Evolutionary conservation across 2,329 filamentous ascomycete species (phyloP).

Genomic region (Ciborinia camelliae): DNA sequence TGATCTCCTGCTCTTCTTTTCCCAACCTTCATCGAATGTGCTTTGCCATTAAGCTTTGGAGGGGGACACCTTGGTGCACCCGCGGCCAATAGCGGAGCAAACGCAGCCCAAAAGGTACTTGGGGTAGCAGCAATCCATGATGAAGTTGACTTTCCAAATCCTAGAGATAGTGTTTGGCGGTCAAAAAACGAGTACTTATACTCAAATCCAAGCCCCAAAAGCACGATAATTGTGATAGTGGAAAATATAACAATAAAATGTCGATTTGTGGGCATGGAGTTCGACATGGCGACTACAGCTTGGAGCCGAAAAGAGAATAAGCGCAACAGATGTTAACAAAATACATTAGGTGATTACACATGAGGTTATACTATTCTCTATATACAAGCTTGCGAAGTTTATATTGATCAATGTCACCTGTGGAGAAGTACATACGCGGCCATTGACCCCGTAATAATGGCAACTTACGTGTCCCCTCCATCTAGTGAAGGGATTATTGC

Average conservation of each 20-base stretch:
- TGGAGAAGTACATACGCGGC: conserved; percentile 4
- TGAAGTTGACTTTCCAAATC: not conserved
- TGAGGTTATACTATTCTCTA: not conserved
- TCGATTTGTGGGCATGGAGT: not conserved
- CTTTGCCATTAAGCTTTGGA: conserved; percentile 20
- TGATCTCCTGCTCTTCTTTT: not conserved
- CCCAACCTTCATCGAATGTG: not conserved
- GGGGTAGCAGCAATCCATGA: conserved; percentile 7
- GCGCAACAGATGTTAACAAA: not conserved
- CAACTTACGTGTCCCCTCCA: not conserved
- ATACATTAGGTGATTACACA: not conserved
- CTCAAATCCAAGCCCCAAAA: conserved; percentile 8
- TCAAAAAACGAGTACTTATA: conserved; percentile 2
- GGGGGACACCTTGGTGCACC: conserved; percentile 23
- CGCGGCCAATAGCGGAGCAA: conserved; percentile 24
- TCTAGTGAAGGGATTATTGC: not conserved
- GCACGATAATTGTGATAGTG: not conserved
- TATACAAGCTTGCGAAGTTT: not conserved
- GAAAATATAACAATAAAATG: not conserved
- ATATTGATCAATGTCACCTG: not conserved
- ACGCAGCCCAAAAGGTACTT: conserved; percentile 25
- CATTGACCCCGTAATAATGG: not conserved
- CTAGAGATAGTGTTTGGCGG: not conserved
- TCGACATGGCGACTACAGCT: not conserved
- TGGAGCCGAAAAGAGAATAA: not conserved